phyloP scores from a whole-genome alignment of 129 eudicot genomes.

The Flaveria sonorensis region DNA sequence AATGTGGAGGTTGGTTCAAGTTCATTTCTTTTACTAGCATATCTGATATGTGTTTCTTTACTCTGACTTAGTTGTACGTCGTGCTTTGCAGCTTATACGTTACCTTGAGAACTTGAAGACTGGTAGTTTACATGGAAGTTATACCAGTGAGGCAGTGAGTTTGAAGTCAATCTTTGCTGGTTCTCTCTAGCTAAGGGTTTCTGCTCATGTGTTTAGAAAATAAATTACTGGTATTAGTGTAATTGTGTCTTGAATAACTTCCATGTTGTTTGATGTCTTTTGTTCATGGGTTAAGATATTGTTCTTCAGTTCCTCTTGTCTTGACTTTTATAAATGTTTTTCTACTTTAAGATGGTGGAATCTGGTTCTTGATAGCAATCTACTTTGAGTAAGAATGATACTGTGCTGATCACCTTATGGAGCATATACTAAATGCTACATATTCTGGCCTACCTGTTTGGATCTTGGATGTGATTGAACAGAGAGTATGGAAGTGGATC shows the following conservation, averaged over 20 bases:
- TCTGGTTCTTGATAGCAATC: slow-evolving; percentile 36
- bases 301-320: slow-evolving; percentile 8
- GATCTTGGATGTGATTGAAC: slow-evolving; percentile 14
- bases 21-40: background rate
- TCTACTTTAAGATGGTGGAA: slow-evolving; percentile 24
- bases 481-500: background rate
- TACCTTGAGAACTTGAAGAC: slow-evolving; percentile 59
- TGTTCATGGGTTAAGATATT: slow-evolving; percentile 21
- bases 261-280: slow-evolving; percentile 27
- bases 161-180: slow-evolving; percentile 1
- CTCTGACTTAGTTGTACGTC: background rate
- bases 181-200: slow-evolving; percentile 19
- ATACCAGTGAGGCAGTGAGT: slow-evolving; percentile 28
- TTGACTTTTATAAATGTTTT: slow-evolving; percentile 15
- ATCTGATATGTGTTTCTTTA: background rate
- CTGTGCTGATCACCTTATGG: slow-evolving; percentile 31
- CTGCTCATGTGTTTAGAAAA: slow-evolving; percentile 37
- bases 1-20: slow-evolving; percentile 68
- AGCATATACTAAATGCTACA: slow-evolving; percentile 18
- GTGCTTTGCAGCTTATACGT: slow-evolving; percentile 69
- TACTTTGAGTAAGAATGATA: slow-evolving; percentile 27
- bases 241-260: slow-evolving; percentile 29
- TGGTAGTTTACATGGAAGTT: slow-evolving; percentile 14
- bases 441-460: slow-evolving; percentile 24
- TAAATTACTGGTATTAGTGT: slow-evolving; percentile 30